Evolutionary conservation across 768 basidiomycete genomes (phyloP).

Genomic region (Amanita inopinata): DNA sequence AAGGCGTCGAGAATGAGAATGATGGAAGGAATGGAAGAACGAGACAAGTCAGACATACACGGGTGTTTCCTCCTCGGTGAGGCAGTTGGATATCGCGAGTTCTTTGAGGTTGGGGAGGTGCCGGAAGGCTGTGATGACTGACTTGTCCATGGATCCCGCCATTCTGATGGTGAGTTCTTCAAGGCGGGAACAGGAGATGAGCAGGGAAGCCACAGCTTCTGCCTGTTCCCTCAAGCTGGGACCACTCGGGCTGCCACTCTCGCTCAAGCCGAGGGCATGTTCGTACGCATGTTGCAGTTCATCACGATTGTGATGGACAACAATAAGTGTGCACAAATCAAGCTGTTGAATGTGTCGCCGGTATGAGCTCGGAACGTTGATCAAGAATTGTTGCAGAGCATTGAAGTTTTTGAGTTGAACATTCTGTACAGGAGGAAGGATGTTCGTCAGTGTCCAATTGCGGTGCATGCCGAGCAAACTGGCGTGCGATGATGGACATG

Average conservation of each 20-base stretch:
- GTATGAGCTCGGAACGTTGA: constrained; percentile 47
- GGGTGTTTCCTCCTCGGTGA: constrained; percentile 29
- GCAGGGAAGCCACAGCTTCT: constrained; percentile 39
- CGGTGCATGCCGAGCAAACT: no score
- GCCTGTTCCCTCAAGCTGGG: no score
- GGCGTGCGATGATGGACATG: no score
- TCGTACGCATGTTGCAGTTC: constrained; percentile 9
- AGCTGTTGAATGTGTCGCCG: constrained; percentile 44
- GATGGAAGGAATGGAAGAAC: constrained; percentile 10
- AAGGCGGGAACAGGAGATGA: constrained; percentile 39
- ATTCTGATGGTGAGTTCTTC: constrained; percentile 36
- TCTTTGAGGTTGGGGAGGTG: constrained; percentile 31
- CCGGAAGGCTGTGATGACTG: constrained; percentile 39
- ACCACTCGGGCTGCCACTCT: no score
- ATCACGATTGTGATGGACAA: constrained; percentile 15
- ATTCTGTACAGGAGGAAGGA: constrained; percentile 23
- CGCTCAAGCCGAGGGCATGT: constrained; percentile 3
- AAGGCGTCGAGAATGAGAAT: constrained; percentile 6
- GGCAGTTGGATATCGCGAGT: constrained; percentile 39
- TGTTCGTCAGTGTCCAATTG: no score
- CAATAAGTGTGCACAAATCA: constrained; percentile 29
- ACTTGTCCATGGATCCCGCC: constrained; percentile 38
- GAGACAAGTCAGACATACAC: constrained; percentile 29
- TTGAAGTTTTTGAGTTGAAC: constrained; percentile 38
- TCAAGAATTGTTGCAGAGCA: constrained; percentile 42